These are phyloP conservation scores for Elsinoe necatrix DNA, from an alignment of 2,329 filamentous ascomycete genomes.

Conservation along the genomic window DNA sequence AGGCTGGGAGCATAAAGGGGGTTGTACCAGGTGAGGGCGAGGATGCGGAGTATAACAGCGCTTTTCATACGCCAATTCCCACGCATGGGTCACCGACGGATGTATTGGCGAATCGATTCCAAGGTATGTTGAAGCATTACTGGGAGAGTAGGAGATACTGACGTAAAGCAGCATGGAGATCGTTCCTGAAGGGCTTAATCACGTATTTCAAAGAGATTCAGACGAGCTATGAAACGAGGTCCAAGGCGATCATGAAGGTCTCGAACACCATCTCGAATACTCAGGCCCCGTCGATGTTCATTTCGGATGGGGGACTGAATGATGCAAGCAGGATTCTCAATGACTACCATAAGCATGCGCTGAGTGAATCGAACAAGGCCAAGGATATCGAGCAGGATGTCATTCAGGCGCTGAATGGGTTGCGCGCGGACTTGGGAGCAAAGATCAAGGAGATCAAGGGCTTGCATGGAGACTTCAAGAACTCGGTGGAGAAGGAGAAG, in stretches of 20 bases:
- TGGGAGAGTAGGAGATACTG: not conserved
- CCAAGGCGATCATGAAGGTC: slow-evolving; percentile 74
- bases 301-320: slow-evolving; percentile 72
- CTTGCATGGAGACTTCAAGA: slow-evolving; percentile 91
- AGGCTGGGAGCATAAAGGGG: slow-evolving; percentile 78
- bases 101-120: slow-evolving; percentile 75
- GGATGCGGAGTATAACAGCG: slow-evolving; percentile 66
- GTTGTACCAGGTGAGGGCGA: slow-evolving; percentile 52
- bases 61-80: slow-evolving; percentile 82
- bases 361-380: slow-evolving; percentile 77
- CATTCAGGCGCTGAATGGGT: slow-evolving; percentile 72
- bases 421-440: slow-evolving; percentile 80
- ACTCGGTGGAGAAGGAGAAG: slow-evolving; percentile 91
- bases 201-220: slow-evolving; percentile 90
- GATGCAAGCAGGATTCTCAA: slow-evolving; percentile 76
- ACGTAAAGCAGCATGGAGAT: slow-evolving; percentile 68
- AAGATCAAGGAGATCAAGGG: slow-evolving; percentile 99
- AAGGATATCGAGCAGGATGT: slow-evolving; percentile 87
- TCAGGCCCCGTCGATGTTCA: slow-evolving; percentile 63
- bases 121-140: slow-evolving; percentile 50
- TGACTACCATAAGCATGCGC: slow-evolving; percentile 71
- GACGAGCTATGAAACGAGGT: slow-evolving; percentile 73
- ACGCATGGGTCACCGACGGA: slow-evolving; percentile 84
- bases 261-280: slow-evolving; percentile 79
- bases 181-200: slow-evolving; percentile 89